Evolutionary conservation across 2,329 filamentous ascomycete genomes (phyloP).

Genomic region (Xylariaceae sp.): DNA sequence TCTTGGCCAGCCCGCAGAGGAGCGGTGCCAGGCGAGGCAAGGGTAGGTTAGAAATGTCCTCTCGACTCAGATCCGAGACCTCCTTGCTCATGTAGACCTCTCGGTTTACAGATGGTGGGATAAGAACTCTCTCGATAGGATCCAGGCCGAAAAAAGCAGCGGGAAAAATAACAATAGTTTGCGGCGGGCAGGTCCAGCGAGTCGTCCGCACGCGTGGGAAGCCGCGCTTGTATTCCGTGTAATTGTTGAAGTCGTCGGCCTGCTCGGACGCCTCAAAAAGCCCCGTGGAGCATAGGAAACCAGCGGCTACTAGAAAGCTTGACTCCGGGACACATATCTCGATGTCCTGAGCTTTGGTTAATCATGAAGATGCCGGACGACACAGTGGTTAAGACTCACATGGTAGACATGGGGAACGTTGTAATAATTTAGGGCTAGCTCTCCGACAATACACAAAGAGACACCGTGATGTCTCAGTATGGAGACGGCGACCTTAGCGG

Average conservation of each 20-base stretch:
- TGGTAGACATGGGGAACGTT: constrained; percentile 2
- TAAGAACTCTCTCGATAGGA: constrained; percentile 11
- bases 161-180: constrained; percentile 22
- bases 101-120: not conserved
- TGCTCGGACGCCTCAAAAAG: constrained; percentile 13
- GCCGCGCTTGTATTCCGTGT: constrained; percentile 31
- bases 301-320: constrained; percentile 8
- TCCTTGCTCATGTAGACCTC: constrained; percentile 15
- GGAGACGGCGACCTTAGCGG: not conserved
- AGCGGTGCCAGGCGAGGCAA: constrained; percentile 26
- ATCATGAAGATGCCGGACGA: too few species aligned
- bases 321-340: constrained; percentile 22
- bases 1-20: constrained; percentile 17
- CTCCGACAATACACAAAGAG: not conserved
- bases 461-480: constrained; percentile 1
- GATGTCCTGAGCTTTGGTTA: constrained; percentile 10
- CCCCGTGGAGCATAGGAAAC: constrained; percentile 19
- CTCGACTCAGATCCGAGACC: constrained; percentile 2
- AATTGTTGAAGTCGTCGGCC: constrained; percentile 23
- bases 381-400: not conserved
- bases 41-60: constrained; percentile 20
- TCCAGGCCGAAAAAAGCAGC: constrained; percentile 19
- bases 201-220: constrained; percentile 24
- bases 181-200: constrained; percentile 6
- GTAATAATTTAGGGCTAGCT: constrained; percentile 3